These are phyloP conservation scores for Bipolaris zeicola DNA, from an alignment of 2,329 filamentous ascomycete species.

Conservation along the genomic window DNA sequence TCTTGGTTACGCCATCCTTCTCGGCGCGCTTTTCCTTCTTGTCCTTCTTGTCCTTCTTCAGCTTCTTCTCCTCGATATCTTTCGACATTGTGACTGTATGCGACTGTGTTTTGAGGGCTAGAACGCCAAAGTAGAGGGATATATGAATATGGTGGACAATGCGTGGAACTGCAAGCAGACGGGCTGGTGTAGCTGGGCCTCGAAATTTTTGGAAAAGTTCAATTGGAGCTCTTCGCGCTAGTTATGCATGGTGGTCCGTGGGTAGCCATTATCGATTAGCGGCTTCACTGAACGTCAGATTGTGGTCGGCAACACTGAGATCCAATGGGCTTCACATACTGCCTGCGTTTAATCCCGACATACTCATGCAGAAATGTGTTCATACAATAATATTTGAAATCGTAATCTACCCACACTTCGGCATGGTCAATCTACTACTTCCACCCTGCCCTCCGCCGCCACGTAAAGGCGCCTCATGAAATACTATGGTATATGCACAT, in stretches of 20 bases:
- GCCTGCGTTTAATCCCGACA: not conserved
- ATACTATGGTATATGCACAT: conserved; percentile 47
- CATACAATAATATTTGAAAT: conserved; percentile 34
- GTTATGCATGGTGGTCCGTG: conserved; percentile 9
- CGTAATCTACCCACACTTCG: conserved; percentile 20
- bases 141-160: conserved; percentile 5
- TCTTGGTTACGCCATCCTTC: conserved; percentile 48
- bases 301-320: not conserved
- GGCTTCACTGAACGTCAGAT: not conserved
- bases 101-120: conserved; percentile 5
- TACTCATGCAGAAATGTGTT: conserved; percentile 16
- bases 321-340: not conserved
- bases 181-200: conserved; percentile 9
- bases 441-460: conserved; percentile 24
- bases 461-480: conserved; percentile 33
- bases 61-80: conserved; percentile 47
- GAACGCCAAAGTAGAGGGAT: not conserved
- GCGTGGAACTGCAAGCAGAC: conserved; percentile 15
- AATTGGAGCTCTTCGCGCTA: conserved; percentile 16
- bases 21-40: conserved; percentile 71
- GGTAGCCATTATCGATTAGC: conserved; percentile 9
- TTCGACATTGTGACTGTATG: conserved; percentile 42
- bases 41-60: conserved; percentile 55
- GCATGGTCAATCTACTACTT: conserved; percentile 30
- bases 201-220: conserved; percentile 19